Base-by-base conservation (phyloP, 2,329 filamentous ascomycete species). In the Fusarium odoratissimum region DNA sequence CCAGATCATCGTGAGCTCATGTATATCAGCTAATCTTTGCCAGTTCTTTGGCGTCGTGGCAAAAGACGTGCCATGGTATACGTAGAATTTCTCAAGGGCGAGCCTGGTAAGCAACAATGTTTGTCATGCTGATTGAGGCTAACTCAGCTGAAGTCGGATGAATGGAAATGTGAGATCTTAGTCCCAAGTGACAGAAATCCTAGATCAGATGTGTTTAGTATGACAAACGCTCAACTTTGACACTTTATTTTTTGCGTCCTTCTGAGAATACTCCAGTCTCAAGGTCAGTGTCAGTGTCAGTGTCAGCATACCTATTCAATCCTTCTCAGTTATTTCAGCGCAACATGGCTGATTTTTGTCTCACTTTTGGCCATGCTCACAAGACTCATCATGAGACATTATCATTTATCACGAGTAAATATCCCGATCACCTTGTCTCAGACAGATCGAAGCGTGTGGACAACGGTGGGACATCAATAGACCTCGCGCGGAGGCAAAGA, bases 351-450 rank as follows among this genome's bases (percentile, higher is more conserved):
- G 33, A 38, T 16, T 14, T 9, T 12, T 52, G 49, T 52, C 49
- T 52, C 49, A 52, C 49, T 52, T n/a, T n/a, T 28, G 33, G 23
- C 33, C 31, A 52, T 52, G 23, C 33, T 38, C 49, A 38, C 49
- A 52, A 52, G 33, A 38, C 19, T 38, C 31, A 52, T 38, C 33
- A 52, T 52, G 49, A 52, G 33, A 52, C 49, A 52, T 38, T 11
- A 17, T 11, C 13, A 28, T n/a, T 21, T 10, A 38, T 21, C 49
- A 25, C 49, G 23, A 52, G 19, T 21, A 28, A 5, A n/a, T 38
- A 9, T 8, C 13, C 33, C 33, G 23, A 54, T 40, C 5, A 38
- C 10, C 25, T 28, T 69, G 67, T 69, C 59, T 69, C 52, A 46
- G 37, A 28, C 5, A 41, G 41, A 46, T 30, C 30, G 23, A 38